Evolutionary conservation across 2,329 filamentous ascomycete genomes (phyloP), one percentile per base, ranked within the genome.

Genomic region (Cladosporium sp.): DNA sequence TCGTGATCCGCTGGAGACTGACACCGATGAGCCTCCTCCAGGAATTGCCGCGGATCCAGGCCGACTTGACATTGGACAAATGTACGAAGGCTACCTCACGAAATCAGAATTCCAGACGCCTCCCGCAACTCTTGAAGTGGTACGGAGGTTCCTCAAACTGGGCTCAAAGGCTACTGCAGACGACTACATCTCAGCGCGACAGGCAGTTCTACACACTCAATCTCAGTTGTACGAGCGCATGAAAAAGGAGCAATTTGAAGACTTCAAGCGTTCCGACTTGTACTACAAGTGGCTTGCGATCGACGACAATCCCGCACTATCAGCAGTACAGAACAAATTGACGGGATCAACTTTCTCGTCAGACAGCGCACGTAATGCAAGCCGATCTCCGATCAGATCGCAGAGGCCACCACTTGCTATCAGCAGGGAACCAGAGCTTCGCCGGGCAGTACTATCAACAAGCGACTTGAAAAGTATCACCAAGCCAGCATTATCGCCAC

Each of bases 231-330:
- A 97, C 65, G 91, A 96, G 67, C 89, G 91, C 71, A 91, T 99
- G 87, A 89, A 93, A 73, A 87, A 88, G 25, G 87, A 85, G 16
- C 87, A 96, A 74, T 95, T 95, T 69, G 88, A 90, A 21, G 87
- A 86, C 23, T 99, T 99, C 81, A 96, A 93, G 74, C 91, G 89
- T 71, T 97, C 95, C 0, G 95, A 98, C 74, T 79, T 99, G 0
- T 99, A 93, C 76, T 98, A 95, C 82, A 99, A 99, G 76, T 97
- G 93, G 75, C 83, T 99, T 1, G 92, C 94, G 8, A 91, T 94
- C 14, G 92, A 96, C 73, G 93, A 97, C 61, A 69, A 70, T 54
- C 70, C 71, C 5, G 77, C 79, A 6, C 74, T 76, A 65, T 66
- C 75, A 14, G 72, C 77, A 48, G 48, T 67, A 4, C 65, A 67